These are phyloP conservation scores for Rhizopus microsporus DNA, from an alignment of 371 early-diverging fungal genomes.

Conservation along the genomic window DNA sequence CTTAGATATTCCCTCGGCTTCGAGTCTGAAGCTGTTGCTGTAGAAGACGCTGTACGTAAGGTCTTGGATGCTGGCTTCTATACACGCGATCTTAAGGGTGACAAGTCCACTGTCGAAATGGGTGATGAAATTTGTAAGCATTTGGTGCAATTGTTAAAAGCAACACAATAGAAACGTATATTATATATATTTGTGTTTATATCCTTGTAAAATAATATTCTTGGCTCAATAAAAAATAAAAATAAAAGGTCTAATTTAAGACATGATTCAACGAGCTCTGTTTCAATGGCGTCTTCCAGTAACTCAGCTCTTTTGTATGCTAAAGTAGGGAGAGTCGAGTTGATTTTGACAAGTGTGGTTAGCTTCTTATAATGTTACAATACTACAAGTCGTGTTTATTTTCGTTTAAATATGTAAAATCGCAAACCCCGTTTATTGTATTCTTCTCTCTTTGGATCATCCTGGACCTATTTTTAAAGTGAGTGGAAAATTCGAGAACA, in stretches of 20 bases:
- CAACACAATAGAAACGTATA: neutral
- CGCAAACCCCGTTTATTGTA: slow-evolving; percentile 26
- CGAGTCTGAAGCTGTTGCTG: slow-evolving; percentile 82
- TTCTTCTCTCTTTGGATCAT: slow-evolving; percentile 31
- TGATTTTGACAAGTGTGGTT: too few relatives aligned
- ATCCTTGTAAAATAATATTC: neutral
- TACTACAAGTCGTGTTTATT: slow-evolving; percentile 12
- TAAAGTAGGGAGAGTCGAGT: too few relatives aligned
- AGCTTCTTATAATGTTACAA: neutral
- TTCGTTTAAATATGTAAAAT: slow-evolving; percentile 38
- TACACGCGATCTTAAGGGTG: slow-evolving; percentile 90
- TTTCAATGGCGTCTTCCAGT: too few relatives aligned
- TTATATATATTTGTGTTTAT: neutral
- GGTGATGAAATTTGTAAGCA: slow-evolving; percentile 88
- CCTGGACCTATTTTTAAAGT: slow-evolving; percentile 11
- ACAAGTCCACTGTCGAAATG: slow-evolving; percentile 78
- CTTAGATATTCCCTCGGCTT: slow-evolving; percentile 91
- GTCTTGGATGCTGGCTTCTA: slow-evolving; percentile 88
- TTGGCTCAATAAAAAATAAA: neutral
- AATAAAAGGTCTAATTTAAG: too few relatives aligned
- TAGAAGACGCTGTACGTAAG: slow-evolving; percentile 90
- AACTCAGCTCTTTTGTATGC: too few relatives aligned
- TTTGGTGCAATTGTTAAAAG: slow-evolving; percentile 62
- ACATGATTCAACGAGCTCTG: too few relatives aligned
- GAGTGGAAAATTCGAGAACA: neutral